Evolutionary conservation across 106 monocot genomes (phyloP).

Genomic region (Dioscorea zingiberensis): DNA sequence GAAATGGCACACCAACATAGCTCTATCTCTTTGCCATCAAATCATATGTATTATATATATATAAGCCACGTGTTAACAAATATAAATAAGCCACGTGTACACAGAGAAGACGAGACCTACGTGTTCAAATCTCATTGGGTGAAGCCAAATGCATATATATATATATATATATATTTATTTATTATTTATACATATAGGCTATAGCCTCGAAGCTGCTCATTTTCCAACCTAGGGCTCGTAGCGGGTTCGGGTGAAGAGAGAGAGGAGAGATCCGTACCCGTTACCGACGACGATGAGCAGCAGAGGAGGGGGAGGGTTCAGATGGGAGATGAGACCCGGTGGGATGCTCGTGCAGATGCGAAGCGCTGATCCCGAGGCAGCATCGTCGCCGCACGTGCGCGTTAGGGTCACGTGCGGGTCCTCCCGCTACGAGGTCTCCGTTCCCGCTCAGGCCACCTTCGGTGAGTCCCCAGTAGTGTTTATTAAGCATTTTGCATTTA

Average conservation of each 20-base stretch:
- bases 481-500: not conserved
- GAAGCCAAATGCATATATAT: too few relatives aligned
- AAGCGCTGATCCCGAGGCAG: not conserved
- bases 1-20: too few relatives aligned
- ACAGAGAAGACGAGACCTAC: too few relatives aligned
- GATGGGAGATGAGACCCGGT: constrained; percentile 1
- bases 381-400: constrained; percentile 9
- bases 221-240: too few relatives aligned
- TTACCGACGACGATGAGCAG: not conserved
- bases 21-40: too few relatives aligned
- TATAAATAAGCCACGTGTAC: too few relatives aligned
- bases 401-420: constrained; percentile 44
- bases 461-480: constrained; percentile 19
- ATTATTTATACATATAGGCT: too few relatives aligned
- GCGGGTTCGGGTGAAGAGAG: not conserved
- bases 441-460: constrained; percentile 53
- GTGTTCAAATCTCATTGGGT: too few relatives aligned
- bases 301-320: not conserved
- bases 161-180: too few relatives aligned
- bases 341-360: not conserved
- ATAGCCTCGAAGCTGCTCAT: too few relatives aligned
- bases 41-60: too few relatives aligned
- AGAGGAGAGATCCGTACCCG: not conserved
- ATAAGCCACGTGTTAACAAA: too few relatives aligned
- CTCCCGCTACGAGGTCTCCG: constrained; percentile 35